Evolutionary conservation across 2,329 filamentous ascomycete genomes (phyloP).

Genomic region (Botrytis cinerea): DNA sequence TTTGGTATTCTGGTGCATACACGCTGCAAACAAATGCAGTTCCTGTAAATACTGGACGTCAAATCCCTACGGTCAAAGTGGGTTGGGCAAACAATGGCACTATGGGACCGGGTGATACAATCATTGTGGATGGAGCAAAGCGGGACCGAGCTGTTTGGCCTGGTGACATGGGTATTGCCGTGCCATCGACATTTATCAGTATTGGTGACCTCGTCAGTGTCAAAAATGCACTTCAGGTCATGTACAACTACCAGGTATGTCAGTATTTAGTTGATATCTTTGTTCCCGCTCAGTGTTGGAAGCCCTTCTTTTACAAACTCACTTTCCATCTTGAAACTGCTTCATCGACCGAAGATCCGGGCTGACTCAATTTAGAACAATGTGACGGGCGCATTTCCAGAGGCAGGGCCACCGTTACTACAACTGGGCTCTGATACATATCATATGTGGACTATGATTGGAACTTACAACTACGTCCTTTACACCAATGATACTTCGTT

Average conservation of each 20-base stretch:
- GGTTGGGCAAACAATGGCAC: constrained; percentile 46
- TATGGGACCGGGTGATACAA: constrained; percentile 39
- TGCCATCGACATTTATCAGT: constrained; percentile 56
- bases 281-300: neutral
- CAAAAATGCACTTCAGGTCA: constrained; percentile 46
- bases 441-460: constrained; percentile 60
- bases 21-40: constrained; percentile 43
- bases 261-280: neutral
- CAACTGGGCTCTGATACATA: constrained; percentile 51
- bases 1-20: constrained; percentile 55
- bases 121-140: constrained; percentile 56
- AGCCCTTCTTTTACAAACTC: neutral
- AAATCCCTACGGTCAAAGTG: constrained; percentile 37
- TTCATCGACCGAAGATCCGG: neutral
- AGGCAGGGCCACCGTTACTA: constrained; percentile 35
- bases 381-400: constrained; percentile 34
- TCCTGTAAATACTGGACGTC: constrained; percentile 41
- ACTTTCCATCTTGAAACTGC: neutral
- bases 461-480: constrained; percentile 59
- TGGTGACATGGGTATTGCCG: constrained; percentile 59
- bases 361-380: constrained; percentile 27
- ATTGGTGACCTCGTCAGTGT: constrained; percentile 53
- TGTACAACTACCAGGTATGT: constrained; percentile 49
- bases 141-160: constrained; percentile 62
- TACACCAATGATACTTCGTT: constrained; percentile 56